Evolutionary conservation across 495 filamentous ascomycete genomes (phyloP).

Genomic region (Daldinia childiae): DNA sequence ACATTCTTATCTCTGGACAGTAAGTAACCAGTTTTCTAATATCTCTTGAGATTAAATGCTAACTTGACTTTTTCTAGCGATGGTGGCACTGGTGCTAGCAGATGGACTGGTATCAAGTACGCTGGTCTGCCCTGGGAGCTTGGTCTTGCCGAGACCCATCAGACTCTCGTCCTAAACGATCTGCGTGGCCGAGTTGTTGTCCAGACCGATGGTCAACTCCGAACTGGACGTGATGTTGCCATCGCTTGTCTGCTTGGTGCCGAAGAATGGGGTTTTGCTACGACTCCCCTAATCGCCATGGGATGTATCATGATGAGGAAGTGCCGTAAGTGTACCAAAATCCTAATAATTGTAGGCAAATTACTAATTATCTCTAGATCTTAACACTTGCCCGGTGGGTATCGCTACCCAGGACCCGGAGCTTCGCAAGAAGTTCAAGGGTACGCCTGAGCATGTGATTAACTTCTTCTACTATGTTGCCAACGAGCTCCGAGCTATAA

Average conservation of each 20-base stretch:
- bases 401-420: constrained; percentile 97
- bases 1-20: constrained; percentile 97
- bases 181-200: constrained; percentile 96
- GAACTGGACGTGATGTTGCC: constrained; percentile 94
- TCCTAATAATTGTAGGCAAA: constrained; percentile 1
- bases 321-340: constrained; percentile 48
- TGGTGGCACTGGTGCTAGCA: constrained; percentile 95
- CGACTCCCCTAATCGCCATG: constrained; percentile 94
- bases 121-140: constrained; percentile 98
- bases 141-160: constrained; percentile 97
- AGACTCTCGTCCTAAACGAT: constrained; percentile 98
- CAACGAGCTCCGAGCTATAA: constrained; percentile 97
- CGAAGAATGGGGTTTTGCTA: constrained; percentile 99
- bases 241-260: constrained; percentile 97
- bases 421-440: constrained; percentile 92
- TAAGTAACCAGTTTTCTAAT: constrained; percentile 2
- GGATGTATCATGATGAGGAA: constrained; percentile 97
- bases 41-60: neutral
- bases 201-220: constrained; percentile 95
- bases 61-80: constrained; percentile 55
- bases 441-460: constrained; percentile 96
- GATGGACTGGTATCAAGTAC: constrained; percentile 99
- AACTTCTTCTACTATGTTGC: constrained; percentile 99
- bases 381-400: constrained; percentile 95
- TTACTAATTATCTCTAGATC: constrained; percentile 44